These are phyloP conservation scores for Monosporozyma siamensis DNA, from an alignment of 805 yeast genomes.

Conservation along the genomic window DNA sequence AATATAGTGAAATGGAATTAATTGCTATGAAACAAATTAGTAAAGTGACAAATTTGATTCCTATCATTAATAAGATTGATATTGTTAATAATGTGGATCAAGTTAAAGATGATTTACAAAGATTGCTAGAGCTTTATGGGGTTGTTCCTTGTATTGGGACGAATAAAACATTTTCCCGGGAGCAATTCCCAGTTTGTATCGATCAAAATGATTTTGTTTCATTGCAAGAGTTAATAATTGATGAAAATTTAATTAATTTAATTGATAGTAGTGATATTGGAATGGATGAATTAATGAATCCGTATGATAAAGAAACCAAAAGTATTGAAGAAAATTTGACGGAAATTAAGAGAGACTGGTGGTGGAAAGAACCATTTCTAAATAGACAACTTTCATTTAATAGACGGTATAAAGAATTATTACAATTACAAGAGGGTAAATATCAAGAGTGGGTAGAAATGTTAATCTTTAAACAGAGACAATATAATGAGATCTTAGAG, in stretches of 20 bases:
- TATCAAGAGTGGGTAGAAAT: slow-evolving; percentile 56
- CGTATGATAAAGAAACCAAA: slow-evolving; percentile 22
- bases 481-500: slow-evolving; percentile 47
- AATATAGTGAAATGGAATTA: slow-evolving; percentile 54
- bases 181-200: not conserved
- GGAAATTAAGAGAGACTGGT: not conserved
- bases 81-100: slow-evolving; percentile 41
- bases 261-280: slow-evolving; percentile 54
- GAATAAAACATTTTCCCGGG: not conserved
- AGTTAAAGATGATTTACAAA: slow-evolving; percentile 45
- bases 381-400: slow-evolving; percentile 36
- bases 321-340: slow-evolving; percentile 3
- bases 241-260: slow-evolving; percentile 68
- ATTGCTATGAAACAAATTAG: slow-evolving; percentile 63
- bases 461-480: slow-evolving; percentile 45
- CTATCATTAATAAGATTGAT: slow-evolving; percentile 76
- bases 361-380: slow-evolving; percentile 20
- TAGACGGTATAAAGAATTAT: slow-evolving; percentile 35
- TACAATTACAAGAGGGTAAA: slow-evolving; percentile 42
- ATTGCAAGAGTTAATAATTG: slow-evolving; percentile 55
- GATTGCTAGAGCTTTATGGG: slow-evolving; percentile 41
- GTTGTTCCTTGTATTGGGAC: slow-evolving; percentile 4
- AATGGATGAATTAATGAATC: not conserved
- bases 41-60: slow-evolving; percentile 68
- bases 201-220: not conserved